Evolutionary conservation across 169 alveolate genomes (phyloP).

Genomic region (Theileria parva): DNA sequence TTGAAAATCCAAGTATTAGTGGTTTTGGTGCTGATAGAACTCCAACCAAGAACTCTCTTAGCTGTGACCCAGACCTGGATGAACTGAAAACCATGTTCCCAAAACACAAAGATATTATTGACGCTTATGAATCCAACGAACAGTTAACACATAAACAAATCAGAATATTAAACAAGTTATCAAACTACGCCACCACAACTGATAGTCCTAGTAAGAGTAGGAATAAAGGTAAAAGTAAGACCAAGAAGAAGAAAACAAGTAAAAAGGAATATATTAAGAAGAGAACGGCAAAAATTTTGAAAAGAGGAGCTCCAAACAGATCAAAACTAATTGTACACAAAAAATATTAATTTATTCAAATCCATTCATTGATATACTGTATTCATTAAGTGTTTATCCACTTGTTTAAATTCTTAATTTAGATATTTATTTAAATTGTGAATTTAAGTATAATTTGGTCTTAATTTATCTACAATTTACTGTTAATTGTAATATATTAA

Average conservation of each 20-base stretch:
- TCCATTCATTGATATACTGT: not conserved
- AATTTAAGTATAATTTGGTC: not conserved
- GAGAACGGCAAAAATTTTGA: conserved; percentile 38
- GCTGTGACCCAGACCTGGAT: conserved; percentile 34
- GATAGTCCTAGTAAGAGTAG: conserved; percentile 11
- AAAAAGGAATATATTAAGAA: conserved; percentile 52
- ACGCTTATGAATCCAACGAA: conserved; percentile 40
- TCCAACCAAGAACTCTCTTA: not conserved
- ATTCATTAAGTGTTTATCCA: not conserved
- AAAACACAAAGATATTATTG: conserved; percentile 51
- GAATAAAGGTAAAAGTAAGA: not conserved
- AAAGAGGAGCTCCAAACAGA: conserved; percentile 60
- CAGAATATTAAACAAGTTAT: conserved; percentile 51
- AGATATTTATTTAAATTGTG: too few species aligned
- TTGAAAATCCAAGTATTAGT: conserved; percentile 20
- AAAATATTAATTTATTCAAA: not conserved
- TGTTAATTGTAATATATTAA: not conserved
- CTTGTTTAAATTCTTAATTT: too few species aligned
- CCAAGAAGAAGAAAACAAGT: conserved; percentile 29
- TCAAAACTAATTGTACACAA: conserved; percentile 59
- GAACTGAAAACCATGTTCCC: conserved; percentile 67
- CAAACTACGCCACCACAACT: conserved; percentile 32
- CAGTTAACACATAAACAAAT: conserved; percentile 59
- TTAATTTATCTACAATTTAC: too few species aligned
- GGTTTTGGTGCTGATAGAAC: not conserved